These are phyloP conservation scores for Penicillium decumbens DNA, from an alignment of 2,329 filamentous ascomycete species.

Conservation along the genomic window DNA sequence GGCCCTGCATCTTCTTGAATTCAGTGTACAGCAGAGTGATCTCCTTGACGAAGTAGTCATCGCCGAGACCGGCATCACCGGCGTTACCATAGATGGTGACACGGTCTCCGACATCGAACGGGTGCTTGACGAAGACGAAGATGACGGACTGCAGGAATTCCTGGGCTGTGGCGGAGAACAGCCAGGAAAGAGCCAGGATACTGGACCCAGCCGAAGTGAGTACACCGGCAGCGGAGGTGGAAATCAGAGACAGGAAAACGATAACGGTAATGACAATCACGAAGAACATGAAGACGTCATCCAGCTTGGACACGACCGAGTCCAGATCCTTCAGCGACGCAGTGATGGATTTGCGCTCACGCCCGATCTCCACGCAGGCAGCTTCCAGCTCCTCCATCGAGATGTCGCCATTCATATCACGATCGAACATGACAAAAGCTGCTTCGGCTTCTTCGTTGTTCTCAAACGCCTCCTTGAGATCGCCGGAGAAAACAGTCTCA, in stretches of 20 bases:
- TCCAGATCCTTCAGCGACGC: constrained; percentile 93
- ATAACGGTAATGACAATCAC: constrained; percentile 75
- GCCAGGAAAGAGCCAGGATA: constrained; percentile 85
- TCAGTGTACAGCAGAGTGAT: constrained; percentile 91
- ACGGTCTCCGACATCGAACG: constrained; percentile 91
- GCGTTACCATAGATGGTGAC: constrained; percentile 89
- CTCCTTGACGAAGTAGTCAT: constrained; percentile 95
- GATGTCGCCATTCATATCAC: constrained; percentile 93
- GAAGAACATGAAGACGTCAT: constrained; percentile 83
- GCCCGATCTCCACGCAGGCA: constrained; percentile 88
- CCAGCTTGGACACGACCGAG: constrained; percentile 84
- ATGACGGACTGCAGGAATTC: constrained; percentile 92
- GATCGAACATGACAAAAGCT: constrained; percentile 89
- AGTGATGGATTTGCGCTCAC: constrained; percentile 91
- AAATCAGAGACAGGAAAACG: constrained; percentile 84
- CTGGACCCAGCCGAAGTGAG: constrained; percentile 84
- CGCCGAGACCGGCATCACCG: constrained; percentile 69
- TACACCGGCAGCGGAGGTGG: constrained; percentile 81
- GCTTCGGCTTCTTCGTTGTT: constrained; percentile 81
- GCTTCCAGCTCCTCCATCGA: constrained; percentile 91
- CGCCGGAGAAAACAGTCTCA: constrained; percentile 72
- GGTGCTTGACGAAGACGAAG: constrained; percentile 96
- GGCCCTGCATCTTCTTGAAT: constrained; percentile 98
- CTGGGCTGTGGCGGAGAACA: constrained; percentile 86
- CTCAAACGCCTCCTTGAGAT: constrained; percentile 72